Percentiles rank a stretch among this genome's conserved stretches.
These are phyloP conservation scores for Neodidymelliopsis sp. DNA, from an alignment of 2,329 filamentous ascomycete genomes.

Conservation along the genomic window DNA sequence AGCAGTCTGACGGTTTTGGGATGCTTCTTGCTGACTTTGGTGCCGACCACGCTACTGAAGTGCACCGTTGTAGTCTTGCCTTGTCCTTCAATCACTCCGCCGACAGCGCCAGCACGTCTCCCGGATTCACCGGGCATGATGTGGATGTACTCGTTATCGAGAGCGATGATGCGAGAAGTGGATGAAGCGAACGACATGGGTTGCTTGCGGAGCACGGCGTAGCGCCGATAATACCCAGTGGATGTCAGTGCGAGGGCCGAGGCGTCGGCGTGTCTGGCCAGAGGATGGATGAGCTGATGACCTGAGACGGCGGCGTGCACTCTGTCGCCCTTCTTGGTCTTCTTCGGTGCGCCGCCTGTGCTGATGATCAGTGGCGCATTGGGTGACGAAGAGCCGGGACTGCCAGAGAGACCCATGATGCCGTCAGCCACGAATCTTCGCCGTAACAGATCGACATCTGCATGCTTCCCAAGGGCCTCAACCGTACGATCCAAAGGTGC, in stretches of 20 bases:
- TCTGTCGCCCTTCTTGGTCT: conserved; percentile 64
- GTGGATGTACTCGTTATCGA: conserved; percentile 87
- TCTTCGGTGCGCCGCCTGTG: conserved; percentile 58
- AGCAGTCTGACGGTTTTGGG: conserved; percentile 82
- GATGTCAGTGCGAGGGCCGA: conserved; percentile 47
- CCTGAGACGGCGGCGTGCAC: conserved; percentile 58
- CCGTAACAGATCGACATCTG: conserved; percentile 77
- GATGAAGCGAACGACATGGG: conserved; percentile 80
- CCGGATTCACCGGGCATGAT: conserved; percentile 70
- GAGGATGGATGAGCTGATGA: conserved; percentile 63
- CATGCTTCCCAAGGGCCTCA: conserved; percentile 76
- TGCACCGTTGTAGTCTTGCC: conserved; percentile 81
- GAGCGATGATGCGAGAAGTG: conserved; percentile 77
- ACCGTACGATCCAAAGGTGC: conserved; percentile 80
- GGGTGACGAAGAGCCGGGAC: conserved; percentile 73
- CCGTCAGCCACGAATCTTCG: conserved; percentile 79
- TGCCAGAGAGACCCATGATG: conserved; percentile 71
- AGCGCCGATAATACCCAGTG: conserved; percentile 69
- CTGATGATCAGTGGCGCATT: conserved; percentile 68
- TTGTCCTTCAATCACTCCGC: conserved; percentile 46
- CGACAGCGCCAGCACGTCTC: conserved; percentile 58
- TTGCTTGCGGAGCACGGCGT: conserved; percentile 82
- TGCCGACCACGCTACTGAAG: conserved; percentile 82
- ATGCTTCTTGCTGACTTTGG: conserved; percentile 81
- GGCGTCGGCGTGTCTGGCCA: conserved; percentile 66